Percentiles rank a stretch among this genome's conserved stretches.
These are phyloP conservation scores for Manihot esculenta DNA, from an alignment of 441 rosid genomes.

Conservation along the genomic window DNA sequence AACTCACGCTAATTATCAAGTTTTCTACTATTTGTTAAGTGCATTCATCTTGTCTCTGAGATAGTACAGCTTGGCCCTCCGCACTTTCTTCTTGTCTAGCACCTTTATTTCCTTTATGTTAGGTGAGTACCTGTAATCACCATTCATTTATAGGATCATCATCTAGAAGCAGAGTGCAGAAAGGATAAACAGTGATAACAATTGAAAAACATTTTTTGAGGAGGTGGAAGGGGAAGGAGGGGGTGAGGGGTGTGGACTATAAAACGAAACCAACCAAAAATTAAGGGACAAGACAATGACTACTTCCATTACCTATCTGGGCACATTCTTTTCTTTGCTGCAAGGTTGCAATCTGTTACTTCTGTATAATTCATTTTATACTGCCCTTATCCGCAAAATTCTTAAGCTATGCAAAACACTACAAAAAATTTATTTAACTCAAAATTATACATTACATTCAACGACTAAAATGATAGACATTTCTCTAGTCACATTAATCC, in stretches of 20 bases:
- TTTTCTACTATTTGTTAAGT: slow-evolving; percentile 49
- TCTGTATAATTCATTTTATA: neutral
- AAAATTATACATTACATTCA: neutral
- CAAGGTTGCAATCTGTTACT: neutral
- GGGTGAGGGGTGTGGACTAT: no score
- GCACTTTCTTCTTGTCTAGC: slow-evolving; percentile 87
- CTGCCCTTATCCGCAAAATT: neutral
- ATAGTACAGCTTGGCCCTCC: slow-evolving; percentile 94
- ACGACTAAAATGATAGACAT: neutral
- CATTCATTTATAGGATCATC: slow-evolving; percentile 20
- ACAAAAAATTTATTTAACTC: neutral
- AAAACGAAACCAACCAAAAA: neutral
- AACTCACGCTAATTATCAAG: slow-evolving; percentile 13
- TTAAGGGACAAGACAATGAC: neutral
- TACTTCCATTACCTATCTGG: no score
- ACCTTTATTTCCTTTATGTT: slow-evolving; percentile 90
- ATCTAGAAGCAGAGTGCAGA: neutral
- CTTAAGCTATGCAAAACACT: neutral
- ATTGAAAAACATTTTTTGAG: neutral
- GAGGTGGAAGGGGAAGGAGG: no score
- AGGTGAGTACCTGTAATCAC: slow-evolving; percentile 72
- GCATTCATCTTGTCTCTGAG: slow-evolving; percentile 91
- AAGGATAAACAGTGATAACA: neutral
- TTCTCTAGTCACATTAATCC: no score
- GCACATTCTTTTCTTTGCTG: neutral